Percentiles rank a stretch among this genome's conserved stretches.
Conservation (phyloP, 208 protist species). For the Leishmania braziliensis region DNA sequence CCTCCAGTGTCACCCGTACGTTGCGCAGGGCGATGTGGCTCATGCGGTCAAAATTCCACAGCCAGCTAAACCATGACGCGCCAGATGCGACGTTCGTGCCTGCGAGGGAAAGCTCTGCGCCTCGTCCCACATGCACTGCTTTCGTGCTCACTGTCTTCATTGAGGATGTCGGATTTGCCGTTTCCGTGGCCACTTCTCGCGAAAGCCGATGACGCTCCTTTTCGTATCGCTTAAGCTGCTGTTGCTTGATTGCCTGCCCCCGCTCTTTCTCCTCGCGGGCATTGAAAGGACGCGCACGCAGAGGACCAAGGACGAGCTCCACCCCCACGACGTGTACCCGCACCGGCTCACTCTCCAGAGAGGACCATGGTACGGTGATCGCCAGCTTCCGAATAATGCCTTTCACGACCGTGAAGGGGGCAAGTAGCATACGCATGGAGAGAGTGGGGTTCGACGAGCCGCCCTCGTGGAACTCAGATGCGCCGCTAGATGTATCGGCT, state of each 20-base stretch:
- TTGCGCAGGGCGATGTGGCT: slow-evolving; percentile 53
- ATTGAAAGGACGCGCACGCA: slow-evolving; percentile 54
- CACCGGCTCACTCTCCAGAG: slow-evolving; percentile 67
- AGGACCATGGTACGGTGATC: slow-evolving; percentile 80
- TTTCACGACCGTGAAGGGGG: slow-evolving; percentile 75
- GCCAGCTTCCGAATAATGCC: slow-evolving; percentile 65
- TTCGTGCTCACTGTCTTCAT: neutral
- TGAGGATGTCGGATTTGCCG: neutral
- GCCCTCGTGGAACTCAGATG: neutral
- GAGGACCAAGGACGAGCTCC: slow-evolving; percentile 71
- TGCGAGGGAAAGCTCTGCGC: neutral
- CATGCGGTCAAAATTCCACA: slow-evolving; percentile 54
- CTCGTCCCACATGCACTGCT: neutral
- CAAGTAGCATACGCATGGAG: slow-evolving; percentile 51
- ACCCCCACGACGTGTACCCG: slow-evolving; percentile 67
- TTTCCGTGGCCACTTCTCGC: neutral
- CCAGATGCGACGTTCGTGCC: neutral
- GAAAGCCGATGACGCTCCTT: slow-evolving; percentile 27
- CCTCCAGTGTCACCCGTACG: slow-evolving; percentile 42
- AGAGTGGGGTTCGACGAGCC: neutral
- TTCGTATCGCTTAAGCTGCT: slow-evolving; percentile 63
- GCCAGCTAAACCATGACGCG: slow-evolving; percentile 30
- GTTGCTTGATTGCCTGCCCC: slow-evolving; percentile 56
- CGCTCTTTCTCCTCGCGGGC: slow-evolving; percentile 60
- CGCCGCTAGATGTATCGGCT: neutral